Conservation (phyloP, 2,329 filamentous ascomycete genomes). For the Colletotrichum euphorbiae region DNA sequence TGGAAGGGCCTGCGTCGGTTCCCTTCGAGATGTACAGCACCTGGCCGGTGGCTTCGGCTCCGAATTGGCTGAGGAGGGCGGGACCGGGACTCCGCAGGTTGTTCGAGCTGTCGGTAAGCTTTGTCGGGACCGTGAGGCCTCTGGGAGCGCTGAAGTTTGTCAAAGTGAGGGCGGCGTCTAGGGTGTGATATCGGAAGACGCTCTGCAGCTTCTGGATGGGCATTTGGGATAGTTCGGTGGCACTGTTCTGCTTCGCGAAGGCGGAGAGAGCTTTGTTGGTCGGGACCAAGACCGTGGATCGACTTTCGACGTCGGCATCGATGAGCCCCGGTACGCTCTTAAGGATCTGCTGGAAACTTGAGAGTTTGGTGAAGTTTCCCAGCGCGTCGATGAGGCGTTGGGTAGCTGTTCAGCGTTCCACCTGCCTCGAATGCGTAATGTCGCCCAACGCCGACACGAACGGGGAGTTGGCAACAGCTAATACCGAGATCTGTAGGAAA, state of each 20-base stretch:
- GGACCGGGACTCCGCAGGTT: slow-evolving; percentile 41
- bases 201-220: slow-evolving; percentile 49
- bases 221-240: slow-evolving; percentile 48
- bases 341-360: slow-evolving; percentile 29
- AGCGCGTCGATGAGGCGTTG: slow-evolving; percentile 25
- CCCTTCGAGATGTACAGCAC: slow-evolving; percentile 40
- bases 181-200: slow-evolving; percentile 50
- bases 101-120: slow-evolving; percentile 40
- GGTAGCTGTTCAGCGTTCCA: not conserved
- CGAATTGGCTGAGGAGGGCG: slow-evolving; percentile 35
- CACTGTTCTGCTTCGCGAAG: slow-evolving; percentile 26
- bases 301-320: not conserved
- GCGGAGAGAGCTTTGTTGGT: slow-evolving; percentile 28
- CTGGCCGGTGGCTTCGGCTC: slow-evolving; percentile 40
- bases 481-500: not conserved
- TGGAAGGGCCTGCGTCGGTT: slow-evolving; percentile 20
- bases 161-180: slow-evolving; percentile 38
- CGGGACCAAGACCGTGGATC: slow-evolving; percentile 36
- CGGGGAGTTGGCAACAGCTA: not conserved
- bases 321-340: slow-evolving; percentile 23
- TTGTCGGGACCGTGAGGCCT: slow-evolving; percentile 42
- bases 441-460: not conserved
- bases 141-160: slow-evolving; percentile 36
- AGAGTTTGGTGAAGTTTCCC: slow-evolving; percentile 21
- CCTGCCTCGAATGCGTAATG: not conserved